Base-by-base conservation (phyloP, 176 grass and related monocot genomes). In the Oryza officinalis region DNA sequence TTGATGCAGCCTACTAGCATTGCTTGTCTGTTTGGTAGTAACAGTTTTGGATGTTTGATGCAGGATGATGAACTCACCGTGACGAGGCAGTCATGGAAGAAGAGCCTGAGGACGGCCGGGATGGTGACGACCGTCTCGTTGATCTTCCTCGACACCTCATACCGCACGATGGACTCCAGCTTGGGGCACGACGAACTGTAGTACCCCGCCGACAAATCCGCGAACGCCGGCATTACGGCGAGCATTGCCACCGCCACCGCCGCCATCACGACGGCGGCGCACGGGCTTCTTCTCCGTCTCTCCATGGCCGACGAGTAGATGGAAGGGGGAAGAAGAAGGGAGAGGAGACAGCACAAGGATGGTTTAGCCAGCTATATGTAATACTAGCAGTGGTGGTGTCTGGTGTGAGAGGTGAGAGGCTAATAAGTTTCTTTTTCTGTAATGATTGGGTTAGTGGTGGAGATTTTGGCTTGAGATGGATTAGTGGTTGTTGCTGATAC, bases 81-180 rank as follows among this genome's bases (percentile, higher is more conserved):
- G 25, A 86, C 88, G 30, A 97, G 38, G 90, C 95, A 97, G 76
- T 97, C 95, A 65, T 97, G 95, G 90, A 97, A 97, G 88, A 89
- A 83, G 27, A 91, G 81, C 54, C 93, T 47, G 67, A 94, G 79
- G 20, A 88, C 89, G 22, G 93, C 89, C 22, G 93, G 87, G 35
- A 94, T 87, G 27, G 93, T 94, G 69, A 92, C 89, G 59, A 92
- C 85, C 12, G 93, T 94, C 82, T 81, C 33, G 70, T 84, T 87
- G 25, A 83, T 86, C 89, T 94, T 94, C 85, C 43, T 83, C 5
- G 47, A 4, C 37, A 94, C 89, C 69, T 84, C 92, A 18, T 41
- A 18, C 75, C 85, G 83, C 75, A 92, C 89, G 22, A 86, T 83
- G 0, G n/a, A 27, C 79, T 92, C 85, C 78, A 90, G 85, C 40